These are phyloP conservation scores for Naegleria fowleri DNA, from an alignment of 208 protist genomes.

Conservation along the genomic window DNA sequence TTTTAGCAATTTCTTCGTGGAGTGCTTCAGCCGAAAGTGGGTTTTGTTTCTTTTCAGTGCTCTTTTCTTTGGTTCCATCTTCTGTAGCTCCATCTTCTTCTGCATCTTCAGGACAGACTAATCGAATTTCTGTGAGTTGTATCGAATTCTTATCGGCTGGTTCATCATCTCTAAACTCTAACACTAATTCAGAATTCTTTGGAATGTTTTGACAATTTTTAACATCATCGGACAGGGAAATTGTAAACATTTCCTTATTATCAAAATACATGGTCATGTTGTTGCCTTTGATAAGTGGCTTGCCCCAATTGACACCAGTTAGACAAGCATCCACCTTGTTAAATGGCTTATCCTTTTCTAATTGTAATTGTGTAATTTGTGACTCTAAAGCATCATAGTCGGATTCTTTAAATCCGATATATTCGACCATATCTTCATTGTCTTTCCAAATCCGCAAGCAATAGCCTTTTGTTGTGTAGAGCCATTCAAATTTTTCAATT, in stretches of 20 bases:
- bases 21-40: neutral
- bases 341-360: neutral
- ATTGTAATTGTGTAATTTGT: too few relatives aligned
- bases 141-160: neutral
- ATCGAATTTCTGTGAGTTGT: neutral
- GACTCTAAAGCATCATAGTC: neutral
- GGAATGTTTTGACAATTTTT: neutral
- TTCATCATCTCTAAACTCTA: neutral
- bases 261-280: neutral
- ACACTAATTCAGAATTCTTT: conserved; percentile 22
- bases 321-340: neutral
- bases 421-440: neutral
- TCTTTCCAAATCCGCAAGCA: neutral
- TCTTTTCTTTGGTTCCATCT: neutral
- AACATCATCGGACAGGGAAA: neutral
- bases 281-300: neutral
- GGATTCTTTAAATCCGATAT: neutral
- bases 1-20: neutral
- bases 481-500: neutral
- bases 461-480: neutral
- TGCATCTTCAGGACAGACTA: neutral
- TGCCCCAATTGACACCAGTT: neutral
- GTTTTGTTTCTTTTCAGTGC: neutral
- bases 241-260: neutral
- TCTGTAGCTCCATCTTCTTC: neutral